Conservation (phyloP, 352 stramenopile genomes). For the Phytopythium boreale region DNA sequence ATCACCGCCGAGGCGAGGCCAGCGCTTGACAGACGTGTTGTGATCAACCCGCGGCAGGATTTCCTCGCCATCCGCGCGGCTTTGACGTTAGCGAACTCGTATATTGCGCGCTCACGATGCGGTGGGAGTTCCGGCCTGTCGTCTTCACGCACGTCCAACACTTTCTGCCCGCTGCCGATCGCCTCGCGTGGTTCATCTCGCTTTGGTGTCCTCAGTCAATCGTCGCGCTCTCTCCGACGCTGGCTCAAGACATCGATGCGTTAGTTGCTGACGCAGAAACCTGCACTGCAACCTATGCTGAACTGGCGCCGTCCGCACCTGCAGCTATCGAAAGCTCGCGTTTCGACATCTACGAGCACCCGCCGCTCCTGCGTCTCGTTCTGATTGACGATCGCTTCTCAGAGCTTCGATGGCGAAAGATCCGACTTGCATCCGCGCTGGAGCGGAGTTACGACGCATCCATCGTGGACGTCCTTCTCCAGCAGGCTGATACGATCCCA, state of each 20-base stretch:
- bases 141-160: conserved; percentile 70
- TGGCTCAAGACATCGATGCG: neutral
- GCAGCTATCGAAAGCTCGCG: neutral
- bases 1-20: too few species aligned
- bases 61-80: neutral
- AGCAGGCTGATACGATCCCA: conserved; percentile 13
- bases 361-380: conserved; percentile 15
- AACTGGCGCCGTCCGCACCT: neutral
- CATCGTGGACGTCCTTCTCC: conserved; percentile 14
- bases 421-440: conserved; percentile 13
- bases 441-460: conserved; percentile 1
- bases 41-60: neutral
- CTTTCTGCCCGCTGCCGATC: conserved; percentile 40
- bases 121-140: conserved; percentile 57
- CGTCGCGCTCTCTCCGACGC: neutral
- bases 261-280: neutral
- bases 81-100: neutral
- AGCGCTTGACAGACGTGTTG: too few species aligned
- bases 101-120: neutral
- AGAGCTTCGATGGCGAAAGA: conserved; percentile 12
- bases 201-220: neutral
- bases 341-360: conserved; percentile 11
- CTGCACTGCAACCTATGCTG: neutral
- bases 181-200: conserved; percentile 32
- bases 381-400: conserved; percentile 15